These are phyloP conservation scores for Gastrodia elata DNA, from an alignment of 106 monocot genomes.

Conservation along the genomic window DNA sequence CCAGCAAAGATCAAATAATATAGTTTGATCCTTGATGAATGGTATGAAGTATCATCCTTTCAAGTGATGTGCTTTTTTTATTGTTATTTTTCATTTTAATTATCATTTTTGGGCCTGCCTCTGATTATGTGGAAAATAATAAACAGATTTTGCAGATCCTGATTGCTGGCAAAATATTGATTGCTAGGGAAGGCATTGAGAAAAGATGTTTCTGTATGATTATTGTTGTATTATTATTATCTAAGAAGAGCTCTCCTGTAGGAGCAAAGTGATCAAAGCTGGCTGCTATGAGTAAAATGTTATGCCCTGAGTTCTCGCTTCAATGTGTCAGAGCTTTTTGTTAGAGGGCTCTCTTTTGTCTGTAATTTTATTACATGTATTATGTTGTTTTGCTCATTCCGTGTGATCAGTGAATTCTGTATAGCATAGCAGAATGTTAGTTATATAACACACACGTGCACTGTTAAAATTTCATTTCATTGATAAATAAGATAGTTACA, in stretches of 20 bases:
- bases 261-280: not conserved
- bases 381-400: not conserved
- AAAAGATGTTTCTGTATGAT: not conserved
- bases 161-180: too few species aligned
- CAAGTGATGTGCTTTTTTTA: too few species aligned
- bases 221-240: not conserved
- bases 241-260: not conserved
- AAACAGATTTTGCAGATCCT: not conserved
- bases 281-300: not conserved
- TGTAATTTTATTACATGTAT: conserved; percentile 5
- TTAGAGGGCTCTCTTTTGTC: not conserved
- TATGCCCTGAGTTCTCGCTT: not conserved
- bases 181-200: too few species aligned
- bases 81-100: not conserved
- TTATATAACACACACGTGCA: too few species aligned
- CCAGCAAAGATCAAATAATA: conserved; percentile 8
- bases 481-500: too few species aligned
- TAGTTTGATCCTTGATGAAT: conserved; percentile 1
- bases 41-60: not conserved
- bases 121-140: not conserved
- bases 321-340: not conserved
- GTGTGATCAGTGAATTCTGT: not conserved
- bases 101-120: not conserved
- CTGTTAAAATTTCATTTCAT: too few species aligned
- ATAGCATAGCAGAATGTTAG: not conserved